Conservation (phyloP, 768 basidiomycete species). For the Trametopsis cervina region DNA sequence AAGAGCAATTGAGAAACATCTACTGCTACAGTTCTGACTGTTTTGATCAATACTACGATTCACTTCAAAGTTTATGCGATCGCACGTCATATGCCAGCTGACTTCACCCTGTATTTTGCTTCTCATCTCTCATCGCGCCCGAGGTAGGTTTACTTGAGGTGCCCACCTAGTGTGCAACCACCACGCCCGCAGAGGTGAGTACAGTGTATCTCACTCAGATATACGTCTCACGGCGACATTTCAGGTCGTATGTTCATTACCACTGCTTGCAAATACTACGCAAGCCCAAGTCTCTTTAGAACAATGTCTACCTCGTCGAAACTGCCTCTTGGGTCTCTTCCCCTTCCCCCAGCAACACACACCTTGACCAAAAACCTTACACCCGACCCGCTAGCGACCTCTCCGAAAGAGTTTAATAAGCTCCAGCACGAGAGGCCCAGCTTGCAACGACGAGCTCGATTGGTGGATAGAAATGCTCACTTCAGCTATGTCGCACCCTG, state of each 20-base stretch:
- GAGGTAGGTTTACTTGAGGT: too few relatives aligned
- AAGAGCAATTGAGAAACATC: too few relatives aligned
- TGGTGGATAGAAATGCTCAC: constrained; percentile 52
- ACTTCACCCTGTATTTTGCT: too few relatives aligned
- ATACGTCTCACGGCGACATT: too few relatives aligned
- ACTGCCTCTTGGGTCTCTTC: constrained; percentile 46
- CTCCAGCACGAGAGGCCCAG: constrained; percentile 50
- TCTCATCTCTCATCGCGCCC: too few relatives aligned
- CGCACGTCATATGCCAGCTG: too few relatives aligned
- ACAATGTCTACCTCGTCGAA: constrained; percentile 20
- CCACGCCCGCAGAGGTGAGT: too few relatives aligned
- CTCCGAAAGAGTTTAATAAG: constrained; percentile 42
- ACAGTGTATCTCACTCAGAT: too few relatives aligned
- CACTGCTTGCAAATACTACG: background rate
- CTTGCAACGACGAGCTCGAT: constrained; percentile 61
- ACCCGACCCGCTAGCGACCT: constrained; percentile 52
- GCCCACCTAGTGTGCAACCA: too few relatives aligned
- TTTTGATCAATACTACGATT: too few relatives aligned
- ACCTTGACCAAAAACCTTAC: constrained; percentile 41
- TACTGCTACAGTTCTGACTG: too few relatives aligned
- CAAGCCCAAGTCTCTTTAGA: background rate
- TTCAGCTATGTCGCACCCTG: constrained; percentile 81
- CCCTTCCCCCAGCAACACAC: constrained; percentile 37
- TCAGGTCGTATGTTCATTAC: constrained; percentile 6
- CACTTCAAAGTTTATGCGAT: too few relatives aligned